Evolutionary conservation across 176 grass and related monocot species (phyloP).

Genomic region (Bonia amplexicaulis): DNA sequence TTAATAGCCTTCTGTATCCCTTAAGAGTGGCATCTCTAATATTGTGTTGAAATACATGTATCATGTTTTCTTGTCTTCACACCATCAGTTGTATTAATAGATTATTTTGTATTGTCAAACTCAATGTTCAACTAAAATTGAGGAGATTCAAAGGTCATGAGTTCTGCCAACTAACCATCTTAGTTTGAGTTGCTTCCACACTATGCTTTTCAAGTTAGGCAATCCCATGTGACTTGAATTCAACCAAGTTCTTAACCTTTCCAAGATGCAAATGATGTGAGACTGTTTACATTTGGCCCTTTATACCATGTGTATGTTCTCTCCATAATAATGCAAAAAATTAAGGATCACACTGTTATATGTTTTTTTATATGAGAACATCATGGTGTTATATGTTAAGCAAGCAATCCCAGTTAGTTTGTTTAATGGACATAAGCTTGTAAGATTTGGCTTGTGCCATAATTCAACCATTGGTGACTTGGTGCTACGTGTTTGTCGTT

Average conservation of each 20-base stretch:
- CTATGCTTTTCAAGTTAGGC: not conserved
- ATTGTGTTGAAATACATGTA: not conserved
- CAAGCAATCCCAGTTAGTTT: not conserved
- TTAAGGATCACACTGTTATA: not conserved
- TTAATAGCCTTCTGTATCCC: not conserved
- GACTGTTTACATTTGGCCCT: not conserved
- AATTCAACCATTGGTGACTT: slow-evolving; percentile 1
- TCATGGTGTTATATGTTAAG: not conserved
- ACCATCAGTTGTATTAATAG: not conserved
- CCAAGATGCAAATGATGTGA: not conserved
- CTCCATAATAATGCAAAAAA: not conserved
- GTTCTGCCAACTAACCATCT: not conserved
- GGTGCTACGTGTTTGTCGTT: not conserved
- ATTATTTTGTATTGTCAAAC: not conserved
- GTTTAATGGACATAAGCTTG: not conserved
- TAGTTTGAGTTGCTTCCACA: not conserved
- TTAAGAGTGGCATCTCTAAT: not conserved
- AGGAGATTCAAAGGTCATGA: not conserved
- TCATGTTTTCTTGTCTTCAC: not conserved
- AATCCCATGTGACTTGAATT: not conserved
- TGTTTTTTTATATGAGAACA: not conserved
- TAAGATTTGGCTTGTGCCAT: not conserved
- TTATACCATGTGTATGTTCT: not conserved
- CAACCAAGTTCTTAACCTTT: not conserved
- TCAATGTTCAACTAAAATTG: not conserved